Evolutionary conservation across 2,329 filamentous ascomycete species (phyloP).

Genomic region (Calonectria multiphialidica): DNA sequence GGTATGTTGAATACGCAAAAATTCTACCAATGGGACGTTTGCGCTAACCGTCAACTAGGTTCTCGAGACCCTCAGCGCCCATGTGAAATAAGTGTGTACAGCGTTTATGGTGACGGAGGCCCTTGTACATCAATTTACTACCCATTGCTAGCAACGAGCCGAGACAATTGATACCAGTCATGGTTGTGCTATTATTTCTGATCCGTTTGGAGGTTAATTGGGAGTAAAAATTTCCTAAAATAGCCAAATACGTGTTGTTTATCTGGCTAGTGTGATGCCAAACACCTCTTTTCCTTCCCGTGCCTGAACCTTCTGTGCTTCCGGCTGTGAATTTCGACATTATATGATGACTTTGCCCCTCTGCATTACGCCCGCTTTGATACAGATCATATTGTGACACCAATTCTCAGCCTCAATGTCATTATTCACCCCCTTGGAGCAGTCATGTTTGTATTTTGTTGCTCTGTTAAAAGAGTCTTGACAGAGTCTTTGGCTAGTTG

Average conservation of each 20-base stretch:
- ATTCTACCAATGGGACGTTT: neutral
- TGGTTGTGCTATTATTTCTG: constrained; percentile 44
- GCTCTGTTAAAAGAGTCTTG: no score
- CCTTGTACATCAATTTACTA: constrained; percentile 58
- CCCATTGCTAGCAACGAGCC: constrained; percentile 50
- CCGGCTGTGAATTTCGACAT: constrained; percentile 15
- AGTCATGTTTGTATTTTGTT: no score
- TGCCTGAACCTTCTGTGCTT: constrained; percentile 20
- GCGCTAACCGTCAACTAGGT: constrained; percentile 68
- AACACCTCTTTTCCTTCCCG: constrained; percentile 14
- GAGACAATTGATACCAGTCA: constrained; percentile 52
- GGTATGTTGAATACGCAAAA: constrained; percentile 63
- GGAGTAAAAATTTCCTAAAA: constrained; percentile 36
- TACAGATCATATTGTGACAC: neutral
- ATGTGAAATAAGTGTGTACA: constrained; percentile 79
- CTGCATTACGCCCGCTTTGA: constrained; percentile 4
- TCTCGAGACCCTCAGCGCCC: constrained; percentile 84
- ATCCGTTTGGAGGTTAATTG: constrained; percentile 22
- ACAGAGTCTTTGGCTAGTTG: constrained; percentile 33
- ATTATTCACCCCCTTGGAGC: neutral
- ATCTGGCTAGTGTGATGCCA: constrained; percentile 27
- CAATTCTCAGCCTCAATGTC: neutral
- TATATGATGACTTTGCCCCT: constrained; percentile 6
- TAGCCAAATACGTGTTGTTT: constrained; percentile 18
- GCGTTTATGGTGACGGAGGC: constrained; percentile 55